A percentile compares a stretch with the other conserved stretches of the same genome.
Evolutionary conservation across 2,329 filamentous ascomycete species (phyloP).

Genomic region (Stenocarpella maydis): DNA sequence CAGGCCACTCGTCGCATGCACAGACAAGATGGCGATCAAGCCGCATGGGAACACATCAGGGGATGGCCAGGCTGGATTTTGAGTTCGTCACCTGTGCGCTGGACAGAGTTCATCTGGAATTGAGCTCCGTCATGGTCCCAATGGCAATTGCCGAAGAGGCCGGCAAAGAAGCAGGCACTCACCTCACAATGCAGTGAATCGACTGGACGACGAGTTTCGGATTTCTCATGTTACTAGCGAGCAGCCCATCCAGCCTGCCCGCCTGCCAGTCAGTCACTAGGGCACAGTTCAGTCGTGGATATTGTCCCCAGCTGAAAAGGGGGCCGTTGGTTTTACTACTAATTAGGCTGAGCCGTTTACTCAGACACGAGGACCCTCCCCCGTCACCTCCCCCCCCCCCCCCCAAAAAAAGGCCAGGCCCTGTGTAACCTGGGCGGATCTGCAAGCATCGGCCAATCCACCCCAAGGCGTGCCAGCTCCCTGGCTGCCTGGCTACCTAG

Average conservation of each 20-base stretch:
- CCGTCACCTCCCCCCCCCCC: background rate
- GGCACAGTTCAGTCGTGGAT: background rate
- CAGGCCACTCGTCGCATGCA: constrained; percentile 14
- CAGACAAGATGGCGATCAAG: constrained; percentile 14
- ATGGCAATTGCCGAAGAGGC: constrained; percentile 17
- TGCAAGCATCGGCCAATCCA: constrained; percentile 22
- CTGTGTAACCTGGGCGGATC: constrained; percentile 22
- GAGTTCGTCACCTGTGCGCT: background rate
- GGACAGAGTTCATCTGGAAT: constrained; percentile 2
- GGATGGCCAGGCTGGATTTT: background rate
- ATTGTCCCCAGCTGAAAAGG: constrained; percentile 15
- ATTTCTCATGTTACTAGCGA: background rate
- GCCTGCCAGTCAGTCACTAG: background rate
- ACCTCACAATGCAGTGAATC: background rate
- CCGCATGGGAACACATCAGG: background rate
- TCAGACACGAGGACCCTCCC: constrained; percentile 19
- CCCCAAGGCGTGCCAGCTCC: background rate
- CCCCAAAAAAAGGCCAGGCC: background rate
- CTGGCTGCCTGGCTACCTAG: no score
- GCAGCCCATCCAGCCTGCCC: background rate
- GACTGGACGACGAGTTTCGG: background rate
- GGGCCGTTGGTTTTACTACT: constrained; percentile 27
- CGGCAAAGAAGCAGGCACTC: background rate
- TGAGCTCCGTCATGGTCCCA: background rate
- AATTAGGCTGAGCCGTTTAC: constrained; percentile 20